Evolutionary conservation across 441 rosid genomes (phyloP).

Genomic region (Raphanus hybrid): DNA sequence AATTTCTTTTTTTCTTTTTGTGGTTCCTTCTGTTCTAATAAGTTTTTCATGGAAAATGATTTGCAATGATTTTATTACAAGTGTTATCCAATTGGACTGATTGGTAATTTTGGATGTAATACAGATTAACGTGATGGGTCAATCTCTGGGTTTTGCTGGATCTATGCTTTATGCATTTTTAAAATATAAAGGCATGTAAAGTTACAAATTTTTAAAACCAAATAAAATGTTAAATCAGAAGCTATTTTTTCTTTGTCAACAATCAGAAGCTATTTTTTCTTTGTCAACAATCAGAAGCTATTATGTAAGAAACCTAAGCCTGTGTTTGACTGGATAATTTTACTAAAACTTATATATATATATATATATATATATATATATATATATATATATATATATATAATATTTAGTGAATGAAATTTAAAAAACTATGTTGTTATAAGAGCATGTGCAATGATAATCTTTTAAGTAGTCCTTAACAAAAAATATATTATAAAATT

Average conservation of each 20-base stretch:
- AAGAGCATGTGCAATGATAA: too few relatives aligned
- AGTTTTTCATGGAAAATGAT: background rate
- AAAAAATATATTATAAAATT: too few relatives aligned
- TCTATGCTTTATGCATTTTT: slow-evolving; percentile 26
- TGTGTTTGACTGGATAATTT: background rate
- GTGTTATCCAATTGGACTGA: background rate
- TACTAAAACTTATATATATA: background rate
- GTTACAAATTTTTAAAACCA: background rate
- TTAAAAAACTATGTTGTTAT: background rate
- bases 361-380: background rate
- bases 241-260: background rate
- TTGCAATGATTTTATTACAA: background rate
- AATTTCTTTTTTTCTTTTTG: background rate
- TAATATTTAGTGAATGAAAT: background rate
- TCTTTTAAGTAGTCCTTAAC: too few relatives aligned
- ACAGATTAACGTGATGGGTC: slow-evolving; percentile 32
- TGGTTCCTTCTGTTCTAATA: background rate
- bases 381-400: background rate
- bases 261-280: background rate
- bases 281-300: background rate
- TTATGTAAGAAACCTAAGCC: background rate
- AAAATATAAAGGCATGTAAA: slow-evolving; percentile 18
- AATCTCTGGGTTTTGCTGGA: slow-evolving; percentile 26
- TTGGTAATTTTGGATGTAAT: background rate
- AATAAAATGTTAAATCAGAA: background rate